Base-by-base conservation (phyloP, 208 protist genomes). In the Crithidia brevicula region DNA sequence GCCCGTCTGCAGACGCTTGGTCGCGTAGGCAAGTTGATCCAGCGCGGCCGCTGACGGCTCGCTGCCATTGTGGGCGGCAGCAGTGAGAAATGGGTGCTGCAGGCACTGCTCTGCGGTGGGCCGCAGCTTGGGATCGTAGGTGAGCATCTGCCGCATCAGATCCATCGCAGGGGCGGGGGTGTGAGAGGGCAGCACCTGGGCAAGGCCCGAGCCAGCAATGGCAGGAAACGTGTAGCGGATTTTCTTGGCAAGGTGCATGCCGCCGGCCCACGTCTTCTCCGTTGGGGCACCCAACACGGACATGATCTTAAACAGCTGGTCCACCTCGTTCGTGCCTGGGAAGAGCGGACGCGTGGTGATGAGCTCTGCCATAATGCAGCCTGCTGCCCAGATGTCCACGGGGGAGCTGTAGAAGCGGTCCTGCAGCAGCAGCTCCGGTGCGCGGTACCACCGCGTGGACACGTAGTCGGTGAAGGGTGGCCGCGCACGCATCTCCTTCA, bases 371-470 rank as follows among this genome's bases (percentile, higher is more conserved):
- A 99, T 86, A 38, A 99, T 99, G 82, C 97, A 99, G 18, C 97
- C 98, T 20, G 81, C 73, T 4, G 94, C 97, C 97, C 96, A 99
- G 9, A 99, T 86, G 77, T 98, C 97, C 31, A 99, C 97, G 13
- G 95, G 77, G 10, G 91, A 81, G 27, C 89, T 97, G 80, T 99
- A 99, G 20, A 75, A 73, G 31, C 85, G 76, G 52, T 93, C 85
- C 74, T 99, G 98, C 53, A 93, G 72, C 43, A 99, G 92, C 47
- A 99, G 83, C 83, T 99, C 98, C 4, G 99, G 99, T 3, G 99
- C 90, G 38, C 99, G 91, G 72, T 99, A 99, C 98, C 98, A 99
- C 7, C 99, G 86, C 23, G 98, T 99, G 34, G 96, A 97, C 2
- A 99, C 97, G 73, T 98, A 98, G 66, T 98, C 96, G 25, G 98